Conservation (phyloP, 352 stramenopile species). For the Phytophthora europaea region DNA sequence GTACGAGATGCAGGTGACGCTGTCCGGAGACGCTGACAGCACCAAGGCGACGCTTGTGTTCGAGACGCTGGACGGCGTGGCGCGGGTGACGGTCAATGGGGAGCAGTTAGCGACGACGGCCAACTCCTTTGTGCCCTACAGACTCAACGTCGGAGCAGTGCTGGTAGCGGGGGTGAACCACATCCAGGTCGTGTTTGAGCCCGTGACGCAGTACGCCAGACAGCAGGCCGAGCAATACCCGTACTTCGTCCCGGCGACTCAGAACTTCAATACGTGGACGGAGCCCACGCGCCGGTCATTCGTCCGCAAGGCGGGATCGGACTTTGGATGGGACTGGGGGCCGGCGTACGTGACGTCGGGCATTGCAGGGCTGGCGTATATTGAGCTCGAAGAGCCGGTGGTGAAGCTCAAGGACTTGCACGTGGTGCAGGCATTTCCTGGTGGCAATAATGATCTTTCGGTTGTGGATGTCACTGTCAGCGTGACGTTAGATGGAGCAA, state of each 20-base stretch:
- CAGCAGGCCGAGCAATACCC: conserved; percentile 68
- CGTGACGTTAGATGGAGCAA: conserved; percentile 44
- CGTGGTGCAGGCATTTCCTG: conserved; percentile 53
- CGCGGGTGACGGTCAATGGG: conserved; percentile 75
- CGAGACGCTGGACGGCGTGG: conserved; percentile 77
- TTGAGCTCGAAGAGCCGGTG: conserved; percentile 44
- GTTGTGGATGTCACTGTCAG: conserved; percentile 52
- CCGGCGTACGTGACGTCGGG: conserved; percentile 75
- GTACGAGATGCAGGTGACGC: conserved; percentile 67
- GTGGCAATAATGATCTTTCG: conserved; percentile 40
- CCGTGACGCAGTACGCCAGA: conserved; percentile 62
- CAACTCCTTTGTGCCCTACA: conserved; percentile 79
- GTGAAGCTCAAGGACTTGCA: conserved; percentile 50
- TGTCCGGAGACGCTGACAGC: conserved; percentile 19
- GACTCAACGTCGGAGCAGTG: conserved; percentile 43
- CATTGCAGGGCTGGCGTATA: conserved; percentile 61
- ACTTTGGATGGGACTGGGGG: conserved; percentile 92
- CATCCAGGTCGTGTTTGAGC: conserved; percentile 68
- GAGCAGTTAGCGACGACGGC: conserved; percentile 52
- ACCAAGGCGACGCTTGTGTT: conserved; percentile 53
- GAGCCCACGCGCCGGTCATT: conserved; percentile 84
- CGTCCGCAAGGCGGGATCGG: conserved; percentile 85
- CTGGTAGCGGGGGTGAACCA: conserved; percentile 50
- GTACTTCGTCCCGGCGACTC: conserved; percentile 79
- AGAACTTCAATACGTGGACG: conserved; percentile 85